Evolutionary conservation across 345 rosid genomes (phyloP).

Genomic region (Eutrema yunnanense): DNA sequence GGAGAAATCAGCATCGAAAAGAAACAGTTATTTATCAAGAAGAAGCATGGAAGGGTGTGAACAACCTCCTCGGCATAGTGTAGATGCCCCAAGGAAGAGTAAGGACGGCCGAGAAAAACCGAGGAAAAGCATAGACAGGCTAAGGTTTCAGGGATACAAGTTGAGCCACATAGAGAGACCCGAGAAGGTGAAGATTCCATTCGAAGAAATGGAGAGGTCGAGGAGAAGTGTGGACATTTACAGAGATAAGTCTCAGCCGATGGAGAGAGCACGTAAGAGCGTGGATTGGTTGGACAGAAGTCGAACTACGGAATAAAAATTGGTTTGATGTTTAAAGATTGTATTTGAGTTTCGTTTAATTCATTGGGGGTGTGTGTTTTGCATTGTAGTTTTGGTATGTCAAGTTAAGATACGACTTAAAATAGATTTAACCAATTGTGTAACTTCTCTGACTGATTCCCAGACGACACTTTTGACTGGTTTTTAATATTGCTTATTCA

Average conservation of each 20-base stretch:
- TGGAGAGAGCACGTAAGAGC: conserved; percentile 74
- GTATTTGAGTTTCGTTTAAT: conserved; percentile 23
- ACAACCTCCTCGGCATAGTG: conserved; percentile 46
- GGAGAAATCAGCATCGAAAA: conserved; percentile 64
- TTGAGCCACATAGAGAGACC: conserved; percentile 48
- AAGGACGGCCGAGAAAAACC: conserved; percentile 64
- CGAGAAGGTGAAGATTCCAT: conserved; percentile 50
- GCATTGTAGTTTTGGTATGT: conserved; percentile 25
- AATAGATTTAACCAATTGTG: conserved; percentile 15
- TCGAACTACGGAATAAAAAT: conserved; percentile 18
- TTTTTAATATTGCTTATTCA: background rate
- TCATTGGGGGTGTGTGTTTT: conserved; percentile 27
- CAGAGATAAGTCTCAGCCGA: conserved; percentile 64
- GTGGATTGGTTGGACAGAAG: conserved; percentile 67
- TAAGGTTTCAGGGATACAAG: conserved; percentile 58
- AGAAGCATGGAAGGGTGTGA: conserved; percentile 60
- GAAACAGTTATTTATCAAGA: conserved; percentile 45
- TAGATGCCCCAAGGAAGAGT: conserved; percentile 71
- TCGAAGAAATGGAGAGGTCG: conserved; percentile 78
- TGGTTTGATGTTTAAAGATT: conserved; percentile 9
- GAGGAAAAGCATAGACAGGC: conserved; percentile 55
- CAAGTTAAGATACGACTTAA: background rate
- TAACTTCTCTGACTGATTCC: conserved; percentile 12
- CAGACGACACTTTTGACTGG: background rate
- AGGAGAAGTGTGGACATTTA: conserved; percentile 83